Conservation (phyloP, 345 rosid genomes). For the Ailanthus altissimus region DNA sequence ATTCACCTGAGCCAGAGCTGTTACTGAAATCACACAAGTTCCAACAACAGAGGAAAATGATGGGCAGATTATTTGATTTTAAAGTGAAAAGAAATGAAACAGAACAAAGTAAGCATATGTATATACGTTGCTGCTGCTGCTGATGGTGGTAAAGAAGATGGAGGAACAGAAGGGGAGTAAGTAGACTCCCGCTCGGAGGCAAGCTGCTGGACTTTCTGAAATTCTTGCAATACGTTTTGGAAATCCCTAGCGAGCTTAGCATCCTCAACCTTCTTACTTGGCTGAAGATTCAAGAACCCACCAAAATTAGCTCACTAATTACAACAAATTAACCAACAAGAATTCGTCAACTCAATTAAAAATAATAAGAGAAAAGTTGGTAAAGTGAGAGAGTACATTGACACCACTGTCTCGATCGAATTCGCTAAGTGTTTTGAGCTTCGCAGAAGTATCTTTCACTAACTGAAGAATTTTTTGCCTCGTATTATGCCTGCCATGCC, state of each 20-base stretch:
- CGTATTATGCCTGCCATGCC: conserved; percentile 47
- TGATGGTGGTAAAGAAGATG: conserved; percentile 31
- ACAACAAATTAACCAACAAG: neutral
- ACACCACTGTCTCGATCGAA: conserved; percentile 43
- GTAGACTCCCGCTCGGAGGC: conserved; percentile 68
- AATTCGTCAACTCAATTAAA: neutral
- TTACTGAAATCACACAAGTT: conserved; percentile 13
- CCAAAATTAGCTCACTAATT: neutral
- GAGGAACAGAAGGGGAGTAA: conserved; percentile 53
- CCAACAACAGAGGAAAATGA: neutral
- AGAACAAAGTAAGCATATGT: neutral
- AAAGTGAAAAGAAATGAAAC: neutral
- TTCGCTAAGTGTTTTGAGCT: conserved; percentile 62
- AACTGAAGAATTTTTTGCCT: conserved; percentile 62
- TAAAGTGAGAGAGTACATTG: conserved; percentile 32
- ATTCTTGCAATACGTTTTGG: conserved; percentile 56
- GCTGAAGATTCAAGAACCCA: conserved; percentile 27
- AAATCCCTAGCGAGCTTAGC: conserved; percentile 75
- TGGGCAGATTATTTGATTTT: conserved; percentile 2
- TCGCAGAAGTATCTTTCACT: conserved; percentile 65
- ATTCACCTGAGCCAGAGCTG: conserved; percentile 44
- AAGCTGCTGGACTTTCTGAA: conserved; percentile 67
- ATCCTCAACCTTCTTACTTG: conserved; percentile 63
- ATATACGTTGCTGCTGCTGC: conserved; percentile 27
- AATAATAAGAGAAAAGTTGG: neutral